Conservation (phyloP, 106 monocot species). For the Allium cepa region DNA sequence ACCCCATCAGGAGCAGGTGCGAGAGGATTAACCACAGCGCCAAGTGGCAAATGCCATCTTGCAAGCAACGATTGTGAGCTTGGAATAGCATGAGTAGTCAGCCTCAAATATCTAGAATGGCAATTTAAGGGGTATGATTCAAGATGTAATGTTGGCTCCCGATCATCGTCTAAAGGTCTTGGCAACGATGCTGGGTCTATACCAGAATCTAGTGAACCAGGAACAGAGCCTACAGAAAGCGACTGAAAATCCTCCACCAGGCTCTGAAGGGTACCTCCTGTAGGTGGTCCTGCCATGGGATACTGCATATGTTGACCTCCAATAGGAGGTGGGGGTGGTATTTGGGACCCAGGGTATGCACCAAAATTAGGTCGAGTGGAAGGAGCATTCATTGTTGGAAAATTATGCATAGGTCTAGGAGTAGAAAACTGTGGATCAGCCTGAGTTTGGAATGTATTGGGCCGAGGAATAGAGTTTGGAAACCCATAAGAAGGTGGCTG, state of each 20-base stretch:
- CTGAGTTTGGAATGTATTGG: constrained; percentile 19
- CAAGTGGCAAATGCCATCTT: constrained; percentile 98
- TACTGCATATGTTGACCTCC: constrained; percentile 34
- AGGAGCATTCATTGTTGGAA: constrained; percentile 16
- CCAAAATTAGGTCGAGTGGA: constrained; percentile 20
- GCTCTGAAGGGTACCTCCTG: constrained; percentile 45
- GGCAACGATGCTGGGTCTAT: constrained; percentile 59
- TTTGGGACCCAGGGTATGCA: constrained; percentile 21
- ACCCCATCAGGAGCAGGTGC: constrained; percentile 92
- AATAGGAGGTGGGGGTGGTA: constrained; percentile 32
- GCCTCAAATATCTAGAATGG: constrained; percentile 68
- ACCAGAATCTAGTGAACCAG: constrained; percentile 81
- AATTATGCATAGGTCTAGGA: constrained; percentile 24
- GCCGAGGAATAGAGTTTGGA: constrained; percentile 16
- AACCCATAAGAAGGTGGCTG: constrained; percentile 20
- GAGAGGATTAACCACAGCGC: constrained; percentile 83
- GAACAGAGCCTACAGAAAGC: constrained; percentile 60
- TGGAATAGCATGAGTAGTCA: constrained; percentile 92
- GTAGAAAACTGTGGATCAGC: constrained; percentile 26
- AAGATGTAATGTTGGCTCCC: constrained; percentile 43
- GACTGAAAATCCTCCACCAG: constrained; percentile 95
- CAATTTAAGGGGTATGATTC: constrained; percentile 84
- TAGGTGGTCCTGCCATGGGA: constrained; percentile 46
- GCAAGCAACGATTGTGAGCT: constrained; percentile 84
- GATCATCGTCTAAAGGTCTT: constrained; percentile 64